phyloP scores from a whole-genome alignment of 768 basidiomycete species.

The Tulasnella calospora region DNA sequence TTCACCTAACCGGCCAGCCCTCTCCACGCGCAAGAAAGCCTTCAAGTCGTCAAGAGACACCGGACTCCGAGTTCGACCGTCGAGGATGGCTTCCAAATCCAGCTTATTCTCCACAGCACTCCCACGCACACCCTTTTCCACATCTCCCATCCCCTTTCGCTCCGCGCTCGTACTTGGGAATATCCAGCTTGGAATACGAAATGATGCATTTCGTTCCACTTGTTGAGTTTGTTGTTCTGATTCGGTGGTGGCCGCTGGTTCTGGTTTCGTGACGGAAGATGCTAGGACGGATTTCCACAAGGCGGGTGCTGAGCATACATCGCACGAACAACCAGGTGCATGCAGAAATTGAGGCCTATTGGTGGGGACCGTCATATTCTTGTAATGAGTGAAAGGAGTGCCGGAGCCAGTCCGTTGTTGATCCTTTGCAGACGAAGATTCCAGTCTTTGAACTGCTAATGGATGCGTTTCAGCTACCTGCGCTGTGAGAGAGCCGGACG shows the following conservation, averaged over 20 bases:
- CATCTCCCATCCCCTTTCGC: neutral
- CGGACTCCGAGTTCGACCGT: conserved; percentile 18
- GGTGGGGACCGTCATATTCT: neutral
- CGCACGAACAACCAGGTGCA: neutral
- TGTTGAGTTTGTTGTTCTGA: neutral
- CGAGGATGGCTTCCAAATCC: neutral
- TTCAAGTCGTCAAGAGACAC: neutral
- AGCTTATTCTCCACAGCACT: neutral
- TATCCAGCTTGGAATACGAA: conserved; percentile 10
- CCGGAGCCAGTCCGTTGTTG: neutral
- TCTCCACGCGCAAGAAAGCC: neutral
- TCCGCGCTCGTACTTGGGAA: conserved; percentile 6
- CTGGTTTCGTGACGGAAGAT: neutral
- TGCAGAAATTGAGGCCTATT: neutral
- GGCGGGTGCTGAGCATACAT: neutral
- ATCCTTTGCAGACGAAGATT: neutral
- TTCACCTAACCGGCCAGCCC: neutral
- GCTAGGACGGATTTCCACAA: neutral
- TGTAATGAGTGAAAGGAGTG: neutral
- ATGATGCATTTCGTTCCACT: neutral
- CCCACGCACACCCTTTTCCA: neutral
- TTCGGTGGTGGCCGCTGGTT: neutral
- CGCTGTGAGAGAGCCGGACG: neutral
- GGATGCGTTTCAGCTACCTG: neutral
- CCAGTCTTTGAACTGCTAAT: neutral